These are phyloP conservation scores for Ustilago vetiveriae DNA, from an alignment of 1,284 basidiomycete genomes.

Conservation along the genomic window DNA sequence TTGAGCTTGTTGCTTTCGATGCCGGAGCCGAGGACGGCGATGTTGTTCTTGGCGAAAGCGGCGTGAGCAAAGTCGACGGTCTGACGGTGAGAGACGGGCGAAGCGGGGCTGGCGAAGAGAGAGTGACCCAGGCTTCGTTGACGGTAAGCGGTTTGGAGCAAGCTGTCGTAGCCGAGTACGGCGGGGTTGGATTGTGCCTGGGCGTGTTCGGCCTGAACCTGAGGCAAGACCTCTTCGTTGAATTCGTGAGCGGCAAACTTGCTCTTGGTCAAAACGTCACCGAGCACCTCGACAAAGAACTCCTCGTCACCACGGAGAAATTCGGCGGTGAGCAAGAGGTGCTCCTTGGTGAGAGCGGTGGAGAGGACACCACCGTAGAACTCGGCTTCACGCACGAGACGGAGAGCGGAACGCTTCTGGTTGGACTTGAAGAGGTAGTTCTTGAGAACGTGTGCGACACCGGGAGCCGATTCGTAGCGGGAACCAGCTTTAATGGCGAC, in stretches of 20 bases:
- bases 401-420: constrained; percentile 79
- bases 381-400: constrained; percentile 90
- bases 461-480: constrained; percentile 56
- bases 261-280: constrained; percentile 58
- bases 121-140: constrained; percentile 62
- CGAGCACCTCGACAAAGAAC: constrained; percentile 64
- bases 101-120: constrained; percentile 61
- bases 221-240: constrained; percentile 64
- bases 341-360: constrained; percentile 84
- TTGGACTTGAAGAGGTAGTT: constrained; percentile 66
- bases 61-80: constrained; percentile 51
- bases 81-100: constrained; percentile 54
- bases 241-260: constrained; percentile 63
- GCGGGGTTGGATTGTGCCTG: constrained; percentile 53
- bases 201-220: constrained; percentile 57
- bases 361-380: constrained; percentile 93
- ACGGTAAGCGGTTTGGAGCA: constrained; percentile 65
- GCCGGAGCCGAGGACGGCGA: constrained; percentile 63
- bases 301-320: constrained; percentile 91
- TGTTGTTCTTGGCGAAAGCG: constrained; percentile 63
- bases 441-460: constrained; percentile 59
- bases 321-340: constrained; percentile 90
- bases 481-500: constrained; percentile 61
- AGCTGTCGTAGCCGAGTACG: constrained; percentile 57
- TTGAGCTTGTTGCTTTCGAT: constrained; percentile 52